Conservation (phyloP, 768 basidiomycete genomes). For the Tricholoma flavovirens region DNA sequence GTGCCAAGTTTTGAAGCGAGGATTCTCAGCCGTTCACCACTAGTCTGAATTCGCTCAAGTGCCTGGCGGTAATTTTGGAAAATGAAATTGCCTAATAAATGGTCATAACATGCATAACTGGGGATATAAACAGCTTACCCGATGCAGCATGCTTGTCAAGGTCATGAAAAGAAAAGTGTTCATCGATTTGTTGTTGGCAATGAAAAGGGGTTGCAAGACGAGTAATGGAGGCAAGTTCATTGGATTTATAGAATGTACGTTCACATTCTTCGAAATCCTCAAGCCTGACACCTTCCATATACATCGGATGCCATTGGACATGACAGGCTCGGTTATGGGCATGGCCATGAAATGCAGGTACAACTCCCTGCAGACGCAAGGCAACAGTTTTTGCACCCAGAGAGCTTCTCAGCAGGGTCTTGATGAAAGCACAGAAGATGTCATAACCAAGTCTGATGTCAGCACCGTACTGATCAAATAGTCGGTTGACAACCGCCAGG, state of each 20-base stretch:
- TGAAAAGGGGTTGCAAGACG: slow-evolving; percentile 19
- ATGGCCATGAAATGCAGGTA: slow-evolving; percentile 23
- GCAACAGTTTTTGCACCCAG: slow-evolving; percentile 12
- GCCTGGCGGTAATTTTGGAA: slow-evolving; percentile 26
- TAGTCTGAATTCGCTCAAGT: slow-evolving; percentile 19
- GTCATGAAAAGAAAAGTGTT: slow-evolving; percentile 29
- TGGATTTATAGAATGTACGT: slow-evolving; percentile 21
- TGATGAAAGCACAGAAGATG: slow-evolving; percentile 22
- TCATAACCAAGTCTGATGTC: slow-evolving; percentile 22
- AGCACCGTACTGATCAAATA: slow-evolving; percentile 17
- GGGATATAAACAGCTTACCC: not conserved
- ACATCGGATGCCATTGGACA: slow-evolving; percentile 14
- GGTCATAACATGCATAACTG: not conserved
- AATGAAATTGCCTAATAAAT: slow-evolving; percentile 18
- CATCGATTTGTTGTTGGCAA: slow-evolving; percentile 24
- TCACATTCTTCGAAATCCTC: slow-evolving; percentile 27
- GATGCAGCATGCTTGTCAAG: slow-evolving; percentile 23
- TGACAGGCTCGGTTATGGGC: slow-evolving; percentile 25
- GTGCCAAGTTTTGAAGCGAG: slow-evolving; percentile 8
- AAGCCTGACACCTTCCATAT: slow-evolving; percentile 18
- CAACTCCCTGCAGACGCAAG: slow-evolving; percentile 5
- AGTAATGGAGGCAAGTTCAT: slow-evolving; percentile 17
- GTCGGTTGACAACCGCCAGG: slow-evolving; percentile 16
- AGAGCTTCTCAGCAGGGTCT: slow-evolving; percentile 16
- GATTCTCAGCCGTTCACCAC: slow-evolving; percentile 5